Percentiles rank a stretch among this genome's conserved stretches.
phyloP scores from a whole-genome alignment of 768 basidiomycete species.

The Naganishia kalamii region DNA sequence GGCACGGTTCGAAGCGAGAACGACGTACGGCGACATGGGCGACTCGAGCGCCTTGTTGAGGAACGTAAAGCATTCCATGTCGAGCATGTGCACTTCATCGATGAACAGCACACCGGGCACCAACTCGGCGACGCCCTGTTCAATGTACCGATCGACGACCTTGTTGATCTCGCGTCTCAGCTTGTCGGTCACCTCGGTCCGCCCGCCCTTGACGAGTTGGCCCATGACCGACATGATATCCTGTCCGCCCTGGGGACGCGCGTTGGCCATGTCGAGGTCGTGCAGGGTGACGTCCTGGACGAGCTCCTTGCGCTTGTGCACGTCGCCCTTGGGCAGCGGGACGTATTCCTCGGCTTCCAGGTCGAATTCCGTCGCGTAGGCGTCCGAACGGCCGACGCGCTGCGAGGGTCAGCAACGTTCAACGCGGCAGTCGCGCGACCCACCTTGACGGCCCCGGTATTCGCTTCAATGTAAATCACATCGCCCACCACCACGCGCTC shows the following conservation, averaged over 20 bases:
- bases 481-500: conserved; percentile 95
- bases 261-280: conserved; percentile 93
- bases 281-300: conserved; percentile 93
- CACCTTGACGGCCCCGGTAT: conserved; percentile 83
- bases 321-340: conserved; percentile 90
- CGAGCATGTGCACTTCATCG: conserved; percentile 99
- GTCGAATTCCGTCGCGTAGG: conserved; percentile 95
- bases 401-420: conserved; percentile 41
- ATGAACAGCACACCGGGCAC: conserved; percentile 98
- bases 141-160: conserved; percentile 92
- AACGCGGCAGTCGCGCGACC: conserved; percentile 50
- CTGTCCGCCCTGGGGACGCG: conserved; percentile 80
- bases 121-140: conserved; percentile 95
- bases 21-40: conserved; percentile 93
- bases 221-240: conserved; percentile 99
- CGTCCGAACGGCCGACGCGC: conserved; percentile 94
- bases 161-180: conserved; percentile 92
- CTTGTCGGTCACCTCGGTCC: conserved; percentile 97
- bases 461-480: conserved; percentile 88
- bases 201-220: conserved; percentile 76
- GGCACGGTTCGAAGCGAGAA: conserved; percentile 92
- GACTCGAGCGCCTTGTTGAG: conserved; percentile 89
- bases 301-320: conserved; percentile 90
- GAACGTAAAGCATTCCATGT: conserved; percentile 99
- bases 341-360: conserved; percentile 98